Conservation (phyloP, 1,284 basidiomycete species). For the Phenoliferia sp. region DNA sequence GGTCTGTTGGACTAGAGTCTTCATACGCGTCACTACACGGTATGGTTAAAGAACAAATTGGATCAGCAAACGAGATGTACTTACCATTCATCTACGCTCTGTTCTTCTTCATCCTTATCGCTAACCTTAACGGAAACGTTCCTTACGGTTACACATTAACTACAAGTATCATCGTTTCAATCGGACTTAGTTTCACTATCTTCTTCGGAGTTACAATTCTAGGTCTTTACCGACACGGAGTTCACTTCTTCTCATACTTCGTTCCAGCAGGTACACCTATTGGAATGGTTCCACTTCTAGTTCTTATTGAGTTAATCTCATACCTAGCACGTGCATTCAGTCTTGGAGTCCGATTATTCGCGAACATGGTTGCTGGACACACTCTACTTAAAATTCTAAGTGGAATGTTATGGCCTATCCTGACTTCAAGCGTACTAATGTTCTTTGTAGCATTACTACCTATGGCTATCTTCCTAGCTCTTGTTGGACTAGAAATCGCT, state of each 20-base stretch:
- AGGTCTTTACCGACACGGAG: conserved; percentile 41
- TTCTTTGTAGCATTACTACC: conserved; percentile 42
- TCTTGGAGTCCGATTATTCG: conserved; percentile 41
- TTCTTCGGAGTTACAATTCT: conserved; percentile 43
- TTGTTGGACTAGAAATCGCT: conserved; percentile 44
- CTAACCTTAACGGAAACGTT: conserved; percentile 44
- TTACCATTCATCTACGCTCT: conserved; percentile 43
- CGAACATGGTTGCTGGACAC: conserved; percentile 40
- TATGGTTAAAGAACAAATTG: conserved; percentile 44
- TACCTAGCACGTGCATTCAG: conserved; percentile 40
- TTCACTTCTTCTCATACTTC: conserved; percentile 44
- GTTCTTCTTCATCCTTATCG: conserved; percentile 43
- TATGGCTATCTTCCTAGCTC: conserved; percentile 42
- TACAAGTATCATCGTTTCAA: conserved; percentile 41
- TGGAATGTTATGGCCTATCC: conserved; percentile 38
- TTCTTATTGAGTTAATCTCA: conserved; percentile 42
- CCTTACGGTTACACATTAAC: conserved; percentile 43
- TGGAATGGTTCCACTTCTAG: conserved; percentile 40
- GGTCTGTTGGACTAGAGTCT: conserved; percentile 43
- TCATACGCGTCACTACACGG: conserved; percentile 41
- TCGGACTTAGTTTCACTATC: conserved; percentile 43
- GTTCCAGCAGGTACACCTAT: conserved; percentile 41
- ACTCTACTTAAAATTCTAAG: conserved; percentile 40
- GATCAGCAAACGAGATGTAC: conserved; percentile 41
- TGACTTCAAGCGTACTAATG: conserved; percentile 37